Base-by-base conservation (phyloP, 371 early-diverging fungal species). In the Chytridiales sp. region DNA sequence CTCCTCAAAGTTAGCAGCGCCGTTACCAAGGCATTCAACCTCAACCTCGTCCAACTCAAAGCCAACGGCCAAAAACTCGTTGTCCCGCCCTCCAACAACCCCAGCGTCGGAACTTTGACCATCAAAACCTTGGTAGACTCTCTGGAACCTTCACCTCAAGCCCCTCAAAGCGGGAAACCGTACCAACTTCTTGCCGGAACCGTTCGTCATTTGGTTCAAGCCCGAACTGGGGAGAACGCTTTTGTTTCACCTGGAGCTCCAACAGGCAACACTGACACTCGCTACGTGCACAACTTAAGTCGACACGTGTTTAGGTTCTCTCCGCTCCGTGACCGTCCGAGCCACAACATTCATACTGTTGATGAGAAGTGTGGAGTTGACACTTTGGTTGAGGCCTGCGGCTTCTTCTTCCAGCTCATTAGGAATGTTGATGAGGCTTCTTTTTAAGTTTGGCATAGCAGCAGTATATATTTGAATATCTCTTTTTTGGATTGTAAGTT, bases 371-470 rank as follows among this genome's bases (percentile, higher is more conserved):
- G 61, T 27, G 31, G 22, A 9, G 53, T 74, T 17, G 57, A 27
- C 9, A 49, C 38, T 15, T 34, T 66, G 17, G 59, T 68, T 5
- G 64, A 39, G 4, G 21, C 43, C 34, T 56, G 67, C n/a, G 58
- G 59, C 17, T 74, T 74, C 62, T 74, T 61, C 57, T 66, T 64
- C 54, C 59, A 68, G 52, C 42, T 74, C 6, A 59, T 74, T 21
- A 52, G 75, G 2, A 62, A 62, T 36, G 61, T 43, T 15, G 63
- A 62, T 42, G 56, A 47, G 47, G 63, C 19, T n/a, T 48, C 8
- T 13, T 4, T 48, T 5, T 48, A 21, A 48, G 48, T 38, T n/a
- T n/a, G n/a, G n/a, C n/a, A n/a, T n/a, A n/a, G n/a, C n/a, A n/a
- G n/a, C n/a, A n/a, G n/a, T n/a, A n/a, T n/a, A n/a, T n/a, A n/a